A percentile compares a stretch with the other conserved stretches of the same genome.
phyloP scores from a whole-genome alignment of 2,329 filamentous ascomycete genomes.

The Xylaria sp. region DNA sequence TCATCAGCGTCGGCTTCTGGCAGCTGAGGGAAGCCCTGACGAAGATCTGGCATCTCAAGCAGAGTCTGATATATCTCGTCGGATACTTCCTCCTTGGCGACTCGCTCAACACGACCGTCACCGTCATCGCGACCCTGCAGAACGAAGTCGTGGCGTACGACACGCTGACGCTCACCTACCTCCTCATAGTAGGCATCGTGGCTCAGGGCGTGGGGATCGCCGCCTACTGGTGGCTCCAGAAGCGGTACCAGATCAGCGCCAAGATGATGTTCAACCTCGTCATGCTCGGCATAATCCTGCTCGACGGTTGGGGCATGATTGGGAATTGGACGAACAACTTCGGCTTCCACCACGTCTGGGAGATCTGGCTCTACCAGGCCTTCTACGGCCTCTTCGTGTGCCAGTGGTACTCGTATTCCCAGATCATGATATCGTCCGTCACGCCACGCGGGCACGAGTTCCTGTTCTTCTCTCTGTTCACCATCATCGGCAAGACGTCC shows the following conservation, averaged over 20 bases:
- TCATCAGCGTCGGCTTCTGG: slow-evolving; percentile 69
- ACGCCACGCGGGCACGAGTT: slow-evolving; percentile 76
- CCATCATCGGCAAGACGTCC: slow-evolving; percentile 74
- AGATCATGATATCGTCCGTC: slow-evolving; percentile 77
- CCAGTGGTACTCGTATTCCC: slow-evolving; percentile 76
- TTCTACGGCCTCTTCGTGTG: slow-evolving; percentile 75
- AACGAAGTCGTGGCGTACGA: slow-evolving; percentile 74
- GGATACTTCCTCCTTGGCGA: slow-evolving; percentile 77
- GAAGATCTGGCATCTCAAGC: slow-evolving; percentile 72
- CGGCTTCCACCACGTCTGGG: slow-evolving; percentile 59
- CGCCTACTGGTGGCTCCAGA: slow-evolving; percentile 70
- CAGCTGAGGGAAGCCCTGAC: slow-evolving; percentile 68
- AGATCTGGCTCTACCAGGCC: slow-evolving; percentile 59
- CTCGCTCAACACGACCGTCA: slow-evolving; percentile 75
- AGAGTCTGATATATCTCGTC: slow-evolving; percentile 73
- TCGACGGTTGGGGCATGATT: slow-evolving; percentile 63
- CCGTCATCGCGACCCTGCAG: slow-evolving; percentile 73
- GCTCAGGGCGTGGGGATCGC: slow-evolving; percentile 72
- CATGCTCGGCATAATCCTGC: slow-evolving; percentile 69
- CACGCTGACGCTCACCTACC: slow-evolving; percentile 72
- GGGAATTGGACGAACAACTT: slow-evolving; percentile 59
- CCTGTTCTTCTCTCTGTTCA: slow-evolving; percentile 76
- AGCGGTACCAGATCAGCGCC: slow-evolving; percentile 67
- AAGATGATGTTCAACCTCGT: slow-evolving; percentile 77
- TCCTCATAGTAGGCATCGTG: slow-evolving; percentile 73